Evolutionary conservation across 148 eudicot genomes (phyloP).

Genomic region (Vaccinium darrowii): DNA sequence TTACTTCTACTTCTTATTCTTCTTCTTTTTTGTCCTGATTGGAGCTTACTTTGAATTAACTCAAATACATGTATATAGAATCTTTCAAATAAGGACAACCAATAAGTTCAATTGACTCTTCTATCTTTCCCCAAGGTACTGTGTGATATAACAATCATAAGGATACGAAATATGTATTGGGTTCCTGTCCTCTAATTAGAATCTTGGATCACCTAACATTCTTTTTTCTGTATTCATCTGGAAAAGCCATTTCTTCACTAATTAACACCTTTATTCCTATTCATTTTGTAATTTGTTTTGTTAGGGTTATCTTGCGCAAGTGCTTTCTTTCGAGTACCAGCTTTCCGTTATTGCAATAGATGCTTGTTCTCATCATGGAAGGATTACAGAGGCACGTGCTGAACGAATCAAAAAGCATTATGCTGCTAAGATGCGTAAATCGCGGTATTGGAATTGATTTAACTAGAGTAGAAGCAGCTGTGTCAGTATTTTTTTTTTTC

Average conservation of each 20-base stretch:
- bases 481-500: neutral
- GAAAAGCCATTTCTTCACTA: neutral
- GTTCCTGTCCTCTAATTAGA: neutral
- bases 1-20: neutral
- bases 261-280: constrained; percentile 17
- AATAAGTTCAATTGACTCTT: neutral
- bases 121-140: neutral
- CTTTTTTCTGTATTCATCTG: constrained; percentile 9
- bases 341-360: constrained; percentile 82
- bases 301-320: constrained; percentile 93
- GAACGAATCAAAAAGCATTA: constrained; percentile 82
- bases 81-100: neutral
- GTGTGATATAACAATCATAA: neutral
- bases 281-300: constrained; percentile 16
- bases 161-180: neutral
- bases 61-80: neutral
- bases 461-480: constrained; percentile 4
- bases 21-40: neutral
- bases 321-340: constrained; percentile 76
- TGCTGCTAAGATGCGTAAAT: constrained; percentile 61
- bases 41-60: constrained; percentile 2
- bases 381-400: constrained; percentile 70
- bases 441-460: constrained; percentile 50
- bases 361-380: constrained; percentile 86
- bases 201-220: neutral